Percentiles rank a stretch among this genome's conserved stretches.
Conservation (phyloP, 805 yeast genomes). For the Babjeviella inositovora region DNA sequence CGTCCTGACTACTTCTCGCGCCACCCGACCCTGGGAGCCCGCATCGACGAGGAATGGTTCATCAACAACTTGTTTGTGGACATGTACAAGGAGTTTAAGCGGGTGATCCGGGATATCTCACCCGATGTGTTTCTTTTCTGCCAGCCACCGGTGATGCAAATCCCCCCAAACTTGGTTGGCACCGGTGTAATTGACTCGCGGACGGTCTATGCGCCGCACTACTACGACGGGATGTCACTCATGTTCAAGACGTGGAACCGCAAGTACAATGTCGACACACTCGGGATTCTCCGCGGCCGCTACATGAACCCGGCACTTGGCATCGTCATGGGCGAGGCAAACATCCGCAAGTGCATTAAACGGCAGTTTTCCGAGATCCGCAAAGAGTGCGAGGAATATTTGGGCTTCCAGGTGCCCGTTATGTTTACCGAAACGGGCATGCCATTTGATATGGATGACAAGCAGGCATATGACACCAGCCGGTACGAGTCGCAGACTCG, state of each 20-base stretch:
- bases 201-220: constrained; percentile 76
- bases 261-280: constrained; percentile 70
- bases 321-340: constrained; percentile 68
- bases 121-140: constrained; percentile 40
- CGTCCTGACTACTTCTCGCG: constrained; percentile 33
- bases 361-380: constrained; percentile 55
- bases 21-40: constrained; percentile 17
- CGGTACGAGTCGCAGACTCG: constrained; percentile 58
- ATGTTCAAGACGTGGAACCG: constrained; percentile 87
- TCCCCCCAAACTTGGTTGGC: constrained; percentile 52
- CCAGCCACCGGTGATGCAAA: constrained; percentile 70
- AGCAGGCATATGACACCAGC: constrained; percentile 50
- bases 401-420: constrained; percentile 57
- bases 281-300: constrained; percentile 70
- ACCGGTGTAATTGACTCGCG: constrained; percentile 38
- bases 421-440: constrained; percentile 92
- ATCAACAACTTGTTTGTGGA: constrained; percentile 48
- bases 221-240: constrained; percentile 86
- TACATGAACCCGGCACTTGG: constrained; percentile 62
- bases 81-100: constrained; percentile 36
- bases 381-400: constrained; percentile 37
- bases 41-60: constrained; percentile 35
- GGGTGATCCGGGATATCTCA: constrained; percentile 24
- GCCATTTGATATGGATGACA: constrained; percentile 90
- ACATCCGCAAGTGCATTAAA: constrained; percentile 56